phyloP scores from a whole-genome alignment of 148 eudicot species.

The Camellia sinensis region DNA sequence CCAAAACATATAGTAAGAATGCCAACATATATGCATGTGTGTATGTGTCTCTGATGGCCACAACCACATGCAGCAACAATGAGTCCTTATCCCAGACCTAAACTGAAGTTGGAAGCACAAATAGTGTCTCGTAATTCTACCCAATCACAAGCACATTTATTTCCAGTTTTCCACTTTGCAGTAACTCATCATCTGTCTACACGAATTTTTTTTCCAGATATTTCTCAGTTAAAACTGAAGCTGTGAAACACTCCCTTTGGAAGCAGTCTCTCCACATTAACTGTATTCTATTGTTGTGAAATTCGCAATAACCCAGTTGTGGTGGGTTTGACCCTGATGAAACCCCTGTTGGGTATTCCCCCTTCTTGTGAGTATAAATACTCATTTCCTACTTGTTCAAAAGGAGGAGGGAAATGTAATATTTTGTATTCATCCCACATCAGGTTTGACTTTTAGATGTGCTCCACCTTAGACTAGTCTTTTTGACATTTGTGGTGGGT shows the following conservation, averaged over 20 bases:
- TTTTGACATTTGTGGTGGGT: background rate
- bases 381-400: background rate
- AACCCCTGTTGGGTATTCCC: background rate
- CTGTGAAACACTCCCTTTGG: background rate
- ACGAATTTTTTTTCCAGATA: background rate
- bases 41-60: background rate
- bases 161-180: background rate
- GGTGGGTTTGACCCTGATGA: background rate
- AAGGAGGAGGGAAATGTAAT: background rate
- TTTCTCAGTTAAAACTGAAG: background rate
- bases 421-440: background rate
- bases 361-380: background rate
- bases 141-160: background rate
- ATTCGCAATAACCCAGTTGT: background rate
- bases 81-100: background rate
- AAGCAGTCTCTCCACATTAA: background rate
- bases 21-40: background rate
- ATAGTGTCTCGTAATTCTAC: background rate
- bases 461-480: conserved; percentile 2
- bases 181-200: background rate
- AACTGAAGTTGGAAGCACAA: background rate
- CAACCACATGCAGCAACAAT: background rate
- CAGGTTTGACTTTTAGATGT: background rate
- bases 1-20: background rate
- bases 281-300: no score